phyloP scores from a whole-genome alignment of 2,329 filamentous ascomycete species.

The Aspergillus viridinutans region DNA sequence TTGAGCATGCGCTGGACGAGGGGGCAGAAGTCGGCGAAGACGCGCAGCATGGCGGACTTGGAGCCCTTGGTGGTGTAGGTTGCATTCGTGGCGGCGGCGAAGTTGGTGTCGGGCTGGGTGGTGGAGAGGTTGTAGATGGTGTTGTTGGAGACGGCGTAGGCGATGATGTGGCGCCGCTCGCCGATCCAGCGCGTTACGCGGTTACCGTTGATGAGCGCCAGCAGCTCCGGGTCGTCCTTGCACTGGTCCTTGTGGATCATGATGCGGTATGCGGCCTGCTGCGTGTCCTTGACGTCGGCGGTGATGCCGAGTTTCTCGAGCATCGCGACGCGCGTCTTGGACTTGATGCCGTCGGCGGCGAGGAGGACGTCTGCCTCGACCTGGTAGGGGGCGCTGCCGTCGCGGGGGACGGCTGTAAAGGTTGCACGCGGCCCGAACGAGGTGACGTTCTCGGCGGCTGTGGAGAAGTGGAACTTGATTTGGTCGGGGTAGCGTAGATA shows the following conservation, averaged over 20 bases:
- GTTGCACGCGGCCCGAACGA: slow-evolving; percentile 57
- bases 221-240: slow-evolving; percentile 48
- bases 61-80: slow-evolving; percentile 62
- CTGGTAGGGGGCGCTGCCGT: slow-evolving; percentile 46
- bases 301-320: slow-evolving; percentile 34
- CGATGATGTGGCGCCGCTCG: slow-evolving; percentile 63
- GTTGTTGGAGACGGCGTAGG: slow-evolving; percentile 61
- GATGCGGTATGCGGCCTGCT: slow-evolving; percentile 54
- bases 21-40: slow-evolving; percentile 59
- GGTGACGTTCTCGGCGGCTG: slow-evolving; percentile 50
- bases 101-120: slow-evolving; percentile 57
- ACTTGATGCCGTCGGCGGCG: slow-evolving; percentile 54
- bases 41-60: slow-evolving; percentile 57
- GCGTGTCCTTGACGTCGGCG: slow-evolving; percentile 45
- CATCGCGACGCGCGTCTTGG: slow-evolving; percentile 42
- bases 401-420: slow-evolving; percentile 57
- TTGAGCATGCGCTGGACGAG: slow-evolving; percentile 58
- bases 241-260: slow-evolving; percentile 47
- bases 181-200: slow-evolving; percentile 62
- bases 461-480: slow-evolving; percentile 67
- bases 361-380: slow-evolving; percentile 50
- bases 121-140: slow-evolving; percentile 65
- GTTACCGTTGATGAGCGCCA: slow-evolving; percentile 54
- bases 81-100: slow-evolving; percentile 54
- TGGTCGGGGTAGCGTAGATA: slow-evolving; percentile 56